Base-by-base conservation (phyloP, 148 eudicot species). In the Linanthus parryae region DNA sequence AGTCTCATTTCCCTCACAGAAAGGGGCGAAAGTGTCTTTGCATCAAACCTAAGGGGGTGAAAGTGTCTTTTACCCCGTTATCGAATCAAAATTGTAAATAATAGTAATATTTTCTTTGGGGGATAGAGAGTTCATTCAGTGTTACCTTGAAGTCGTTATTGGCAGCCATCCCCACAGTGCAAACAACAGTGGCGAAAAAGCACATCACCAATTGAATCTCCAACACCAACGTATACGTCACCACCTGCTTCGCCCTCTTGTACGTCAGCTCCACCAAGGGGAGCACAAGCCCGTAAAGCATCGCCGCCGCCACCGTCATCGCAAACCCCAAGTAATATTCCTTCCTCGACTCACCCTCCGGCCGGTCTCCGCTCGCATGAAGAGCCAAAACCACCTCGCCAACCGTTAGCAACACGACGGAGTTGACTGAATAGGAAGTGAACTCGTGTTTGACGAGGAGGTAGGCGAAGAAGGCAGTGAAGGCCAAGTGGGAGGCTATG, bases 171-270 rank as follows among this genome's bases (percentile, higher is more conserved):
- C 90, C 90, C 21, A 79, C 33, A 12, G 71, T 63, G 49, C 85
- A 79, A 33, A 73, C 28, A 15, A 42, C 54, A 26, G 90, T 83
- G 36, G 90, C 90, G 52, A 62, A 71, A 2, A 83, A 43, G 0
- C 80, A 65, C 24, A 76, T 52, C 2, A 81, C 76, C 2, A 71
- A 47, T 69, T 84, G 94, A 63, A 77, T 57, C 75, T 84, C 94
- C 76, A 84, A 62, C 18, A 81, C 85, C 45, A 84, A 45, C 8
- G 75, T 54, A 48, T 75, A 84, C 18, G 34, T 63, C 17, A 81
- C 46, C 5, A 29, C 53, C 51, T 64, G 68, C 16, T 59, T 66
- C 0, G 78, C 75, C 53, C 48, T 78, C 54, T 52, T 68, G 59
- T 81, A 84, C 13, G 59, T 63, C 17, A 84, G 33, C 54, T 84